Base-by-base conservation (phyloP, 108 stramenopile species). In the Cyclotella cryptica region DNA sequence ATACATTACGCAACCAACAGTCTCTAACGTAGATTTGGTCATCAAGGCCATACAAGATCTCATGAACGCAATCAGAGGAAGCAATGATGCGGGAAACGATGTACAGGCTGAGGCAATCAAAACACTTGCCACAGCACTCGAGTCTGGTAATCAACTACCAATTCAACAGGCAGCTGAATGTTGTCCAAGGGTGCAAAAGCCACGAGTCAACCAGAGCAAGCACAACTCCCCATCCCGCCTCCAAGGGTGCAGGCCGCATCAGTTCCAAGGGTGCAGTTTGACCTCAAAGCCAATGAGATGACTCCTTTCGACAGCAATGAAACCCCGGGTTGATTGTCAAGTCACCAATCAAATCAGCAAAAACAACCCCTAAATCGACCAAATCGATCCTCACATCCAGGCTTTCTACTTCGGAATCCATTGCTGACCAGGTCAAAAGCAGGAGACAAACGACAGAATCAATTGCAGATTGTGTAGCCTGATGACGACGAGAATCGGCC, bases 1-100 rank as follows among this genome's bases (percentile, higher is more conserved):
- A 35, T 60, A 60, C 30, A 26, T 77, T 49, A 77, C 57, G 19
- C 52, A 69, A n/a, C 75, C 66, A 58, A 49, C 26, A 14, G 53
- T 75, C 0, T 53, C 66, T 17, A 53, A 65, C 35, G 41, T 8
- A 41, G 74, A 75, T 28, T 18, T 15, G 22, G 45, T 60, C 0
- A 58, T 60, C 6, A 22, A 35, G 28, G 75, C 66, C 1, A 22
- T 22, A 22, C 57, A 28, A 14, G 26, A 58, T 58, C 57, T 58
- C 57, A 28, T 9, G 4, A 15, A 18, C 18, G 26, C 22, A 7
- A 58, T 58, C 22, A 24, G 13, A 22, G 57, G 57, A 19, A 7
- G 17, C 8, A 51, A 51, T 7, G 19, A 51, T 19, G 19, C 19
- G 8, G 8, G 8, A 19, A 8, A 22, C 49, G 49, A 51, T 51